A percentile compares a stretch with the other conserved stretches of the same genome.
Conservation (phyloP, 164 flowering plant species). For the Malania oleifera region DNA sequence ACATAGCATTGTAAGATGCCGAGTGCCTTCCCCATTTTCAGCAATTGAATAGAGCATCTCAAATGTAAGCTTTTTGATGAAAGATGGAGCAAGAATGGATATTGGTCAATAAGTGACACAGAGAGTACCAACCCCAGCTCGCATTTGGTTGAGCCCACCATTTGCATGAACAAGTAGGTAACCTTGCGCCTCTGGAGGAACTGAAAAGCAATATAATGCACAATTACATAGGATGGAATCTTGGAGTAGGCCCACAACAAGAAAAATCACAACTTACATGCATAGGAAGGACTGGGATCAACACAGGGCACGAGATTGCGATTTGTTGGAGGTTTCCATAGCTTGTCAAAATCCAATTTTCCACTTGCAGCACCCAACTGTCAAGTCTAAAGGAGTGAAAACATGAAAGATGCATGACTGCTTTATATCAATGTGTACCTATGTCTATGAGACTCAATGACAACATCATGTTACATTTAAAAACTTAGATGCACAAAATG, state of each 20-base stretch:
- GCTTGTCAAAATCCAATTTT: conserved; percentile 40
- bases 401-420: conserved; percentile 69
- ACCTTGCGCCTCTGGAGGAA: conserved; percentile 58
- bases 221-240: not conserved
- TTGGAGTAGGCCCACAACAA: not conserved
- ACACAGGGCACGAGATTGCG: conserved; percentile 68
- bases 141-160: conserved; percentile 99
- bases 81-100: no score
- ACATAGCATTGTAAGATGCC: no score
- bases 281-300: conserved; percentile 51
- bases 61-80: no score
- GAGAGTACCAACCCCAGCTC: conserved; percentile 76
- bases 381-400: conserved; percentile 92
- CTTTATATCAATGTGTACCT: conserved; percentile 17
- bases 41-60: no score
- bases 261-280: conserved; percentile 34
- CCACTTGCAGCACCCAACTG: conserved; percentile 66
- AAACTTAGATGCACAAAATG: not conserved
- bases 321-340: conserved; percentile 86
- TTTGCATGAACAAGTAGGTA: conserved; percentile 86
- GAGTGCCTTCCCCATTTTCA: no score
- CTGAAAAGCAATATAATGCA: conserved; percentile 38
- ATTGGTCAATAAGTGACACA: conserved; percentile 1
- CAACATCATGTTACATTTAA: not conserved
- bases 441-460: conserved; percentile 1